Percentiles rank a stretch among this genome's conserved stretches.
Evolutionary conservation across 495 filamentous ascomycete species (phyloP).

Genomic region (Penicillium atrosanguineum): DNA sequence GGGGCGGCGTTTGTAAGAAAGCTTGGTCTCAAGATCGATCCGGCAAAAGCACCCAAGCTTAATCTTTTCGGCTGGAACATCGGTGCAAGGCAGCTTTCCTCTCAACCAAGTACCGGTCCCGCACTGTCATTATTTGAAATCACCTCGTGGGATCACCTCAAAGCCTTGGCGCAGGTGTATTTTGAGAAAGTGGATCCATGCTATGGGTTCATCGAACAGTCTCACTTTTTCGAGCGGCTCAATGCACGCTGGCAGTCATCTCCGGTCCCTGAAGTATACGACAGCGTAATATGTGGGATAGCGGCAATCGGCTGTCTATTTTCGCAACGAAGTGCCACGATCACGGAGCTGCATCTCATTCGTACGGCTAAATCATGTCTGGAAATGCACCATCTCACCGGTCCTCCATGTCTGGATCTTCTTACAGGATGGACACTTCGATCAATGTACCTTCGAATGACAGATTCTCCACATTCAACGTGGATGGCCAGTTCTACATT

Average conservation of each 20-base stretch:
- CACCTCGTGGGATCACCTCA: constrained; percentile 34
- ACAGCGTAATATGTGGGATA: constrained; percentile 42
- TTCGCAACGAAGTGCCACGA: constrained; percentile 25
- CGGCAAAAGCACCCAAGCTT: constrained; percentile 45
- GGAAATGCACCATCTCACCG: constrained; percentile 24
- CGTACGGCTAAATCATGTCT: constrained; percentile 33
- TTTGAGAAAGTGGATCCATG: constrained; percentile 46
- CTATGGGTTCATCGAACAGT: constrained; percentile 47
- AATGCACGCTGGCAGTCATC: constrained; percentile 31
- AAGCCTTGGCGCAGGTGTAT: constrained; percentile 37
- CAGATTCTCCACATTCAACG: constrained; percentile 42
- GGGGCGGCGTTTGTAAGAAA: constrained; percentile 50
- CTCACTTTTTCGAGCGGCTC: constrained; percentile 26
- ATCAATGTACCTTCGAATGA: constrained; percentile 46
- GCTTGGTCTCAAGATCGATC: constrained; percentile 48
- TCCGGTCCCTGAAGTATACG: constrained; percentile 23
- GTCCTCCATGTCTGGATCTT: constrained; percentile 27
- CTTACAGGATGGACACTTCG: constrained; percentile 47
- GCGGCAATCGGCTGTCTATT: constrained; percentile 44
- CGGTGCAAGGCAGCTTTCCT: constrained; percentile 34
- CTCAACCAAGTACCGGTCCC: not conserved
- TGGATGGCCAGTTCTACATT: constrained; percentile 50
- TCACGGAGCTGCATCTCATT: constrained; percentile 36
- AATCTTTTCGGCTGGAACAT: constrained; percentile 55
- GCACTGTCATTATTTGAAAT: constrained; percentile 31